Evolutionary conservation across 495 filamentous ascomycete genomes (phyloP), one percentile per base, ranked within the genome.

Genomic region (Annulohypoxylon maeteangense): DNA sequence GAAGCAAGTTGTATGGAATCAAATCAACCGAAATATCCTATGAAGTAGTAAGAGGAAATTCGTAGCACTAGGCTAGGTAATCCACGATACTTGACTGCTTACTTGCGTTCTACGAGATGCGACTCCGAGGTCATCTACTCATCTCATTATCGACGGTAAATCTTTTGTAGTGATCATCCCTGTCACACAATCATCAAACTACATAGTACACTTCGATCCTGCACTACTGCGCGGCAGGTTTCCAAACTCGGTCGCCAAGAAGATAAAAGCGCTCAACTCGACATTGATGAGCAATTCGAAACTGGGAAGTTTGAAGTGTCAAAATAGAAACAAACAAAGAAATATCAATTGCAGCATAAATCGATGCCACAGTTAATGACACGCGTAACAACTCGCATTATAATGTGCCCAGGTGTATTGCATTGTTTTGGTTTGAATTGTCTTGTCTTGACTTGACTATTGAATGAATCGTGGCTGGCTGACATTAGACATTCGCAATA

Each of bases 171-270:
- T 25, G 42, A 10, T 23, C 50, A 73, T 69, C 70, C 70, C 56
- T 73, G 70, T 34, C 31, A 47, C 61, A 54, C 60, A 58, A 62
- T 62, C 51, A 47, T 48, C 63, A 61, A 65, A 63, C 38, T 71
- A 29, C 63, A 61, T 61, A 63, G 29, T 71, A 29, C 22, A 47
- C 34, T 23, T 66, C 57, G 32, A 69, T 58, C 56, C 56, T 63
- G 56, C 70, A 62, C 65, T 69, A 69, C 48, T 66, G 65, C 65
- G 51, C 42, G 56, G 65, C 65, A 63, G 48, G 61, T 65, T 69
- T 58, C 65, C 65, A 62, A 66, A 73, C 34, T 65, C 56, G 65
- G 70, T 22, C 42, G 65, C 65, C 70, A 73, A 73, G 70, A 34
- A 36, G 44, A 59, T 29, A 66, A 69, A 66, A 69, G 60, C 48